These are phyloP conservation scores for Scedosporium boydii DNA, from an alignment of 2,329 filamentous ascomycete species.

Conservation along the genomic window DNA sequence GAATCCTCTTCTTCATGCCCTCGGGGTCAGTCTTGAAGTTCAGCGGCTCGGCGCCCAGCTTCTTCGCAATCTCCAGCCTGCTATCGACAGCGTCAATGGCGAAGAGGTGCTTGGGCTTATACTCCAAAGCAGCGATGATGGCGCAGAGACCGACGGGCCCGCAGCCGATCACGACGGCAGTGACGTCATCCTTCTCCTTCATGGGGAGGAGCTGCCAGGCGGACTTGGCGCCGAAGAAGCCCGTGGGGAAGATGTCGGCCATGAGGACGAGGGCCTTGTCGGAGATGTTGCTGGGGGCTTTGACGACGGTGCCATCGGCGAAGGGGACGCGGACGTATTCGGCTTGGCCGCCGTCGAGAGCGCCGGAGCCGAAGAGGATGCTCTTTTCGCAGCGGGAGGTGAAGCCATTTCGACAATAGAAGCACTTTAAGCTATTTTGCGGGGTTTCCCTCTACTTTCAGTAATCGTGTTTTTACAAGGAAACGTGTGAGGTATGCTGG, in stretches of 20 bases:
- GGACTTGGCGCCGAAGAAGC: slow-evolving; percentile 8
- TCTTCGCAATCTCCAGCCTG: slow-evolving; percentile 59
- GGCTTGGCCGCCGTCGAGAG: slow-evolving; percentile 60
- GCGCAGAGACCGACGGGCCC: slow-evolving; percentile 35
- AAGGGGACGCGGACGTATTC: slow-evolving; percentile 78
- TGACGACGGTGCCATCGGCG: slow-evolving; percentile 32
- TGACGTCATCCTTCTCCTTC: not conserved
- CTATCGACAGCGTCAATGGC: slow-evolving; percentile 66
- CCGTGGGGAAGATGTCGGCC: slow-evolving; percentile 11
- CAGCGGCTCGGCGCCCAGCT: slow-evolving; percentile 66
- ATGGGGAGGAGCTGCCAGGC: slow-evolving; percentile 2
- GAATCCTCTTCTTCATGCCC: slow-evolving; percentile 55
- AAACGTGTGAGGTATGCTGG: too few species aligned
- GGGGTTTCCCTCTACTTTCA: not conserved
- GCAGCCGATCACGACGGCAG: slow-evolving; percentile 5
- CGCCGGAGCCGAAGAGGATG: slow-evolving; percentile 3
- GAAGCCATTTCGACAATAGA: slow-evolving; percentile 4
- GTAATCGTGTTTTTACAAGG: not conserved
- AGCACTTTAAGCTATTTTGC: slow-evolving; percentile 11
- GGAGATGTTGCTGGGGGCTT: slow-evolving; percentile 2
- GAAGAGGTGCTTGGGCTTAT: slow-evolving; percentile 61
- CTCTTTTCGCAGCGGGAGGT: slow-evolving; percentile 6
- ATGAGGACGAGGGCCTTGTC: slow-evolving; percentile 8
- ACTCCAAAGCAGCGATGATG: slow-evolving; percentile 61
- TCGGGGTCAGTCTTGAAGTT: slow-evolving; percentile 62